Evolutionary conservation across 768 basidiomycete genomes (phyloP), one percentile per base, ranked within the genome.

Genomic region (Myochromella boudieri): DNA sequence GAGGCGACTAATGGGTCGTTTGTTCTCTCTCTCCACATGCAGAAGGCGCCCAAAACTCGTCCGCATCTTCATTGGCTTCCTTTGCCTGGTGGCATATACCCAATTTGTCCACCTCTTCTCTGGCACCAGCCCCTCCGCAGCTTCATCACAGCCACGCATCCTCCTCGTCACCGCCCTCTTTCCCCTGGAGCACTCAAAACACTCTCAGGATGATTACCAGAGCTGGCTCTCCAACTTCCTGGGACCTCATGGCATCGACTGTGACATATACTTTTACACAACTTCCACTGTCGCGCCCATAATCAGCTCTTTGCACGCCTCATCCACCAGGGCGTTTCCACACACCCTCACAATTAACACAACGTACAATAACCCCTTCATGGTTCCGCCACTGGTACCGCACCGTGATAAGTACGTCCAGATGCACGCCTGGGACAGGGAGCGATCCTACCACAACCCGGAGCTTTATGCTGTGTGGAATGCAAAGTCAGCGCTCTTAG

Each of bases 391-490:
- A 1, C 61, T 81, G 5, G 32, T 42, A 2, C 63, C 59, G 0
- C 58, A 68, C 15, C 53, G 64, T 37, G 54, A 48, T 2, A 52
- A 51, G 6, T 81, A 82, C 56, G 44, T 56, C 3, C 53, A 59
- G 26, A 75, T 79, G 72, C 73, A 76, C 38, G 49, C 47, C 2
- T 59, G 61, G 50, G 80, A 82, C 54, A 65, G 76, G 14, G 77
- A 81, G 57, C 62, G 55, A 6, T 38, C 43, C 5, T 46, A 58
- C 2, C 78, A 80, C 53, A 70, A 68, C 0, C 69, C 78, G 0
- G 75, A 76, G 29, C 58, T 80, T 7, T 81, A 80, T 53, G 78
- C 78, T 2, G 64, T 80, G 1, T 80, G 79, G 79, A 77, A 77
- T 46, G 71, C 70, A 0, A 82, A 82, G 55, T 69, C 78, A 7